Evolutionary conservation across 2,329 filamentous ascomycete species (phyloP).

Genomic region (Paramyrothecium roridum): DNA sequence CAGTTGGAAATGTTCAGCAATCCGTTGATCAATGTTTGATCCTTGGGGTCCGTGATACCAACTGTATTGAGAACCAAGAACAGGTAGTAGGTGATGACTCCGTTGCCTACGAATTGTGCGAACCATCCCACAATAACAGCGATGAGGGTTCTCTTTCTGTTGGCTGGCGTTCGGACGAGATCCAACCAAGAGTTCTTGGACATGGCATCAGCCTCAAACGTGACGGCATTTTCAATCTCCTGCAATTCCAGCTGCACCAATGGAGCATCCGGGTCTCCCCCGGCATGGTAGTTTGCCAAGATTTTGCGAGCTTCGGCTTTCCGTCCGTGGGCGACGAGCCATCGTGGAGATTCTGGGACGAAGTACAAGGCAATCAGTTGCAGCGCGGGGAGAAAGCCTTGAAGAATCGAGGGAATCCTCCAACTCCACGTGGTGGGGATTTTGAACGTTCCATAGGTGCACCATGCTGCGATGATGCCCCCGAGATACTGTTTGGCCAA

Average conservation of each 20-base stretch:
- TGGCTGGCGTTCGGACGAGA: constrained; percentile 32
- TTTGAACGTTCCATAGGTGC: constrained; percentile 21
- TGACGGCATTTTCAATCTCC: constrained; percentile 33
- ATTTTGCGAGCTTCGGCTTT: constrained; percentile 32
- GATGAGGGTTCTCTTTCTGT: constrained; percentile 16
- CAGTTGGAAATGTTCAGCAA: constrained; percentile 1
- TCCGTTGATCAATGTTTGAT: background rate
- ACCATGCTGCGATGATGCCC: constrained; percentile 23
- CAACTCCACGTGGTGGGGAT: constrained; percentile 18
- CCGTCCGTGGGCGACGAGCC: constrained; percentile 27
- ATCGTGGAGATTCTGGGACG: constrained; percentile 22
- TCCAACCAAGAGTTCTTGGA: constrained; percentile 33
- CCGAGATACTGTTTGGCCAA: constrained; percentile 16
- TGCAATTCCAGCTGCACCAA: constrained; percentile 37
- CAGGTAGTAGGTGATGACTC: constrained; percentile 1
- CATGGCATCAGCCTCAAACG: constrained; percentile 24
- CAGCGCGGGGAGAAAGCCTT: constrained; percentile 15
- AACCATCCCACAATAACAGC: constrained; percentile 1
- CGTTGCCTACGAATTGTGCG: background rate
- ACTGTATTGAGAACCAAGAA: constrained; percentile 1
- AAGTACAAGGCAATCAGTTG: constrained; percentile 19
- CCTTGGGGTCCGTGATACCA: background rate
- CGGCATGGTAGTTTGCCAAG: constrained; percentile 36
- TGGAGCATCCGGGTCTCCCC: constrained; percentile 33
- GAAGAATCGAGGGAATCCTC: constrained; percentile 22